Evolutionary conservation across 2,329 filamentous ascomycete species (phyloP), one percentile per base, ranked within the genome.

Genomic region (Huntiella decipiens): DNA sequence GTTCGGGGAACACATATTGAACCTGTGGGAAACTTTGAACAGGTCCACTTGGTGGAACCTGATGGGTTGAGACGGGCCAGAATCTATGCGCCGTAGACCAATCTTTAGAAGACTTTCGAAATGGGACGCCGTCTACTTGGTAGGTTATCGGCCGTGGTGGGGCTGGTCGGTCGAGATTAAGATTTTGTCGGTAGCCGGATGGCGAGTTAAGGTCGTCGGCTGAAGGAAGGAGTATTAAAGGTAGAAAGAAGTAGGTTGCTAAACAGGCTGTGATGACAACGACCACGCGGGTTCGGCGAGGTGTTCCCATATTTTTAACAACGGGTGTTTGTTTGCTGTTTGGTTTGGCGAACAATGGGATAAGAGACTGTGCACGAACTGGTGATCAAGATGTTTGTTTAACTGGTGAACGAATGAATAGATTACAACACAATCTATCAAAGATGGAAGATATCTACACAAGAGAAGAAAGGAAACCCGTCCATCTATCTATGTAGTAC

Each of bases 1-100:
- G 61, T 35, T 62, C 56, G 3, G 51, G 52, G 65, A 72, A 15
- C 70, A 58, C 38, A 35, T 52, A 31, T 39, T 63, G 61, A 3
- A 63, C 53, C 1, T 46, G 52, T 2, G 57, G 58, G 12, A 63
- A 52, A 12, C 36, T 50, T 1, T 47, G 48, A 1, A 55, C 54
- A 16, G 39, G 48, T 11, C 51, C 60, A 2, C 51, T 47, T 1
- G 61, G 61, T 1, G 61, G 47, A 15, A 55, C 53, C 50, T 56
- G 57, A 51, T 61, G 56, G 4, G 56, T 54, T 1, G 52, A 33
- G 5, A 58, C 57, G 4, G 59, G 59, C 48, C 59, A 45, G 38
- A 56, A 55, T 13, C 56, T 52, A 8, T 45, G 45, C 1, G 54
- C 51, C 0, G 46, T 47, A 1, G 57, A 50, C 61, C 61, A 63